Conservation (phyloP, 2,329 filamentous ascomycete species). For the Sporothrix inflata region DNA sequence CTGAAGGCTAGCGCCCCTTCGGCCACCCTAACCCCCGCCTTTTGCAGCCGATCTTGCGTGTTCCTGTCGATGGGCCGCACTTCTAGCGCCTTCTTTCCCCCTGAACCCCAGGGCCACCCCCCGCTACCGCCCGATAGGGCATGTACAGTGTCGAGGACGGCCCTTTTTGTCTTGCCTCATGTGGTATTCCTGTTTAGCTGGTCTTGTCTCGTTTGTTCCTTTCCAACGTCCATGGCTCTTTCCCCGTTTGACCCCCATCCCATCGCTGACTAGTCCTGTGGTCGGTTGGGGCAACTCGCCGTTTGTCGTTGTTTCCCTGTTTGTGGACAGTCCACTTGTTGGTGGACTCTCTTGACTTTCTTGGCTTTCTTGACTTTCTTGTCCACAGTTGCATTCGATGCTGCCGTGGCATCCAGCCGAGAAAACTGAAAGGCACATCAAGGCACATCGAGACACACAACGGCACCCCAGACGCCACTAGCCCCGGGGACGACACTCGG, state of each 20-base stretch:
- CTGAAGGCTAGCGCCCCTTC: too few relatives aligned
- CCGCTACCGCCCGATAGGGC: neutral
- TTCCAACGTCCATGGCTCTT: neutral
- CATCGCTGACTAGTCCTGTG: neutral
- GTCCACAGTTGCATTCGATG: neutral
- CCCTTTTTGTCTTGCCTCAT: neutral
- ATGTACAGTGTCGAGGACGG: neutral
- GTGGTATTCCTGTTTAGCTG: neutral
- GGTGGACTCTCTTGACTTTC: neutral
- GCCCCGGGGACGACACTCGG: neutral
- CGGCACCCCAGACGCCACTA: neutral
- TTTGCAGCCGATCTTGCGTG: neutral
- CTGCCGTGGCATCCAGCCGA: neutral
- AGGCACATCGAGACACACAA: neutral
- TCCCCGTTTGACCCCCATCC: neutral
- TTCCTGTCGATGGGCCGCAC: too few relatives aligned
- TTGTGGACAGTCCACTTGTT: neutral
- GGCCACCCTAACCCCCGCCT: neutral
- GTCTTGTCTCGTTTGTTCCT: neutral
- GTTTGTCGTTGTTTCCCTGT: neutral
- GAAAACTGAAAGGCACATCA: neutral
- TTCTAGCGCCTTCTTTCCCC: neutral
- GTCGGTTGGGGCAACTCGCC: neutral
- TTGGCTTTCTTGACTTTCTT: neutral
- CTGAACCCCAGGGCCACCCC: neutral